These are phyloP conservation scores for Xylaria acuta DNA, from an alignment of 495 filamentous ascomycete genomes.

Conservation along the genomic window DNA sequence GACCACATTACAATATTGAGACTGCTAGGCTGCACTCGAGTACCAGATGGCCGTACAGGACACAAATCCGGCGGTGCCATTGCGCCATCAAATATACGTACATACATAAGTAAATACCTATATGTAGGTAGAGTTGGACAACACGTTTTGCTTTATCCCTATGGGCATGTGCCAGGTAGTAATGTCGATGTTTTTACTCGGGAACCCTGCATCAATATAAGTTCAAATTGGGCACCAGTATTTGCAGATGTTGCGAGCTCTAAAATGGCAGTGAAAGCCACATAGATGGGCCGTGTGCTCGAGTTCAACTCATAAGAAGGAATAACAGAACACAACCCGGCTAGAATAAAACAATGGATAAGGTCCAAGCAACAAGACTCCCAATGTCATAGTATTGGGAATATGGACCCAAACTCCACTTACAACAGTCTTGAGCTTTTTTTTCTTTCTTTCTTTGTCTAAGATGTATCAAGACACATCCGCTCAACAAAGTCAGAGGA, in stretches of 20 bases:
- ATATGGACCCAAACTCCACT: background rate
- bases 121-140: background rate
- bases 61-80: background rate
- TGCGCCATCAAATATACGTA: background rate
- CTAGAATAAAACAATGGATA: background rate
- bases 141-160: background rate
- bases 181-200: background rate
- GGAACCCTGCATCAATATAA: background rate
- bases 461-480: background rate
- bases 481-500: background rate
- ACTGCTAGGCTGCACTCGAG: background rate
- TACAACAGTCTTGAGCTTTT: background rate
- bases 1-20: background rate
- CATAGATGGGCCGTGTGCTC: background rate
- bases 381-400: background rate
- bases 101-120: background rate
- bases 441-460: too few species aligned
- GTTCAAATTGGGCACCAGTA: background rate
- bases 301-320: background rate
- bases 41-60: background rate
- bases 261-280: background rate
- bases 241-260: background rate
- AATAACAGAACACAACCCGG: background rate
- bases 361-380: background rate
- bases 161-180: background rate